These are phyloP conservation scores for Sextonia rubra DNA, from an alignment of 164 flowering plant species.

Conservation along the genomic window DNA sequence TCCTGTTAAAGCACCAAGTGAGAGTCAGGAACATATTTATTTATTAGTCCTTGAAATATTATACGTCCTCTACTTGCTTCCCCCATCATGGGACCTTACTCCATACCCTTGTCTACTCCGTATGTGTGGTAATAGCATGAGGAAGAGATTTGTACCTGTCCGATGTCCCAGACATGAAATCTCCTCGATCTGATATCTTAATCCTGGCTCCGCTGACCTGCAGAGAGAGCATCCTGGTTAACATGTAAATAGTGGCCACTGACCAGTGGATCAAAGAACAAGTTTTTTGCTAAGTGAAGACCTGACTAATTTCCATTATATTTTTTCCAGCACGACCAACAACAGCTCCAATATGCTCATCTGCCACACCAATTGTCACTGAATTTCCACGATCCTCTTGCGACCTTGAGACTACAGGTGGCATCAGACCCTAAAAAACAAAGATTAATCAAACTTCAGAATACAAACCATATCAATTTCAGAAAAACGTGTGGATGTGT, in stretches of 20 bases:
- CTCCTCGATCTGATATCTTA: conserved; percentile 95
- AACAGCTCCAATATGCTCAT: conserved; percentile 88
- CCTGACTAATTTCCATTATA: conserved; percentile 88
- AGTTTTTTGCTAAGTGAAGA: conserved; percentile 11
- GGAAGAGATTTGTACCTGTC: conserved; percentile 51
- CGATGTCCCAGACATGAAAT: conserved; percentile 86
- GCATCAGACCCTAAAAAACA: conserved; percentile 12
- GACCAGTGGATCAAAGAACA: background rate
- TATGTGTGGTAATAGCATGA: background rate
- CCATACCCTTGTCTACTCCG: background rate
- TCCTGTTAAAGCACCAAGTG: conserved; percentile 45
- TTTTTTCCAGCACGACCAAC: conserved; percentile 96
- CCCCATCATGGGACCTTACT: background rate
- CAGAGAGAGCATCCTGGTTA: conserved; percentile 14
- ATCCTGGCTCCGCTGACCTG: conserved; percentile 94
- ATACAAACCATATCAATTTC: background rate
- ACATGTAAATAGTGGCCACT: background rate
- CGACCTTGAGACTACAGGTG: conserved; percentile 13
- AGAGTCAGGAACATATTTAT: background rate
- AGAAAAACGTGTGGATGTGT: background rate
- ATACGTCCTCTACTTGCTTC: too few species aligned
- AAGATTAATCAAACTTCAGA: background rate
- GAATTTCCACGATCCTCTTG: conserved; percentile 73
- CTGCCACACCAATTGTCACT: conserved; percentile 81
- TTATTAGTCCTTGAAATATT: too few species aligned